Evolutionary conservation across 176 grass and related monocot genomes (phyloP), one percentile per base, ranked within the genome.

Genomic region (Rhynchospora breviuscula): DNA sequence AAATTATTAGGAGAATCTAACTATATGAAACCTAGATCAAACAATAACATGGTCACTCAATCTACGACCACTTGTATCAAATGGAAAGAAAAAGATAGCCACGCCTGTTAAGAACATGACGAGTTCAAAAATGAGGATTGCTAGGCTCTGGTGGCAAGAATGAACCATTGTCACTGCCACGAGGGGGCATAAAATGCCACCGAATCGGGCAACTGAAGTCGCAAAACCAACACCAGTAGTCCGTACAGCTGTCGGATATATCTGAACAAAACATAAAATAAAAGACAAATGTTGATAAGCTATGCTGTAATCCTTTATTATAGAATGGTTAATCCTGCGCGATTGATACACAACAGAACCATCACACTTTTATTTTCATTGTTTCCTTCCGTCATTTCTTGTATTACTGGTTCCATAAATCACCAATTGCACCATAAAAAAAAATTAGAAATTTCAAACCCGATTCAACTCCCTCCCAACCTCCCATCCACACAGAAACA

Each of bases 201-300:
- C 92, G 12, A 98, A 93, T 13, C 95, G 91, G 22, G 92, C 89
- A 1, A 98, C 80, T 8, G 95, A 94, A 66, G 86, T 93, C 0
- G 89, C 92, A 79, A 91, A 85, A 3, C 95, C 95, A 0, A 98
- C 84, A 4, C 92, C 95, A 0, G 95, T 98, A 1, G 92, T 86
- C 79, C 95, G 90, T 8, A 98, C 92, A 0, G 90, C 92, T 6
- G 95, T 98, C 5, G 95, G 92, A 81, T 95, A 98, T 89, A 95
- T 92, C 95, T 98, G 84, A 51, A 86, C 6, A 22, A 59, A 73
- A 43, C 21, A 80, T 53, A 26, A 62, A 25, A 77, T 17, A 53
- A 51, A 74, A 48, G 19, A 9, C 12, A 77, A 77, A 5, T 77
- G 49, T 52, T 73, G 56, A 57, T 17, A 12, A 58, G 25, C 62